Base-by-base conservation (phyloP, 1,139 yeast genomes). In the Suhomyces wounanorum region DNA sequence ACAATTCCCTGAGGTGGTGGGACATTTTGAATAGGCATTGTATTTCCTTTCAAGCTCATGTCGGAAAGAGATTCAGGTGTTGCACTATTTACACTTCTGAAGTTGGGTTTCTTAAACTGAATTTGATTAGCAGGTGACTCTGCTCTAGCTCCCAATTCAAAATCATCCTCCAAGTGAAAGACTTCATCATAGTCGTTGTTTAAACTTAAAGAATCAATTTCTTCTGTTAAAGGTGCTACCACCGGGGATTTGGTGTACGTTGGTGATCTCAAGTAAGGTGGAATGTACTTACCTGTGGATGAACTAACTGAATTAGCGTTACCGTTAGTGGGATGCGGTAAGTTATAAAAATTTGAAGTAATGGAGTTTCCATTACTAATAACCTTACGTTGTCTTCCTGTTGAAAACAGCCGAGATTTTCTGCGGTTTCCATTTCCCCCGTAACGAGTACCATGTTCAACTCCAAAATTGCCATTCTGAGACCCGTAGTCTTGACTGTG, bases 211-310 rank as follows among this genome's bases (percentile, higher is more conserved):
- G 66, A 61, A 44, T 73, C 79, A 47, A 77, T 66, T 37, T 72
- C 74, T 54, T 75, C 79, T n/a, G 66, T 58, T 45, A 74, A 63
- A 10, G 77, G 75, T 9, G 63, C 70, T 41, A 72, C 59, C 10
- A 63, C 64, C 4, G 79, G 77, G 5, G 78, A 72, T 53, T 64
- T 68, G 37, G 58, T 58, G 49, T 62, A 65, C 33, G 59, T 62
- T 1, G 80, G 80, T 2, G 79, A 74, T 51, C 81, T 64, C 59
- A 77, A 66, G 52, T 68, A 73, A 26, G 81, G 81, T 23, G 81
- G 81, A 31, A 75, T 62, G 52, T 77, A 77, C 56, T 75, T 76
- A 9, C 78, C 79, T 25, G 62, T 57, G 28, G 52, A 47, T 8
- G 48, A 50, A 40, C 28, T 43, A 2, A 38, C 45, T 5, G 51